These are phyloP conservation scores for Beverwykella pulmonaria DNA, from an alignment of 495 filamentous ascomycete species.

Conservation along the genomic window DNA sequence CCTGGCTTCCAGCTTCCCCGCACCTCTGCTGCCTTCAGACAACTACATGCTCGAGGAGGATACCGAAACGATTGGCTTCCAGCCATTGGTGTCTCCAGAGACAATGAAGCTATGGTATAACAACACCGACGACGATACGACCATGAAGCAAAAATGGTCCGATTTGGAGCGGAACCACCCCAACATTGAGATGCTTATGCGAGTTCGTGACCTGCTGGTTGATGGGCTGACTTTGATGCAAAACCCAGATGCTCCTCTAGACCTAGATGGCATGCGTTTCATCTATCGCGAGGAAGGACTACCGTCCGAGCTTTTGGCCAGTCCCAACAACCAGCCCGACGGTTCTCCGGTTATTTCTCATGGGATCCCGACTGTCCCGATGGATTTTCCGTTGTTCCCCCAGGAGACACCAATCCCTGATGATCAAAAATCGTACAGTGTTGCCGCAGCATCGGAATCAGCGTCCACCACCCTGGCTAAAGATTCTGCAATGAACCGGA, in stretches of 20 bases:
- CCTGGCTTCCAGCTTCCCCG: constrained; percentile 62
- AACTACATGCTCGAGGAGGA: constrained; percentile 79
- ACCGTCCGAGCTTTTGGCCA: constrained; percentile 35
- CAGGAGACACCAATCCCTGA: constrained; percentile 26
- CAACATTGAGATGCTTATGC: constrained; percentile 71
- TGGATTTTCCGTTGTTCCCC: constrained; percentile 31
- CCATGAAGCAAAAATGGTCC: constrained; percentile 58
- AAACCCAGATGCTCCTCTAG: constrained; percentile 26
- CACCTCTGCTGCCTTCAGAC: constrained; percentile 55
- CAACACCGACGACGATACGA: constrained; percentile 33
- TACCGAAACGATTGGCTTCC: constrained; percentile 72
- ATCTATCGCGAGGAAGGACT: constrained; percentile 35
- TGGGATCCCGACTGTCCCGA: constrained; percentile 38
- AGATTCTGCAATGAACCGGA: constrained; percentile 48
- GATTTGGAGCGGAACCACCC: constrained; percentile 64
- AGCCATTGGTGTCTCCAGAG: constrained; percentile 60
- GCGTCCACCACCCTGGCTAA: constrained; percentile 37
- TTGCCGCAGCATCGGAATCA: constrained; percentile 39
- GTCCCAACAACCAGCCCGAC: constrained; percentile 29
- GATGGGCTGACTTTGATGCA: constrained; percentile 55
- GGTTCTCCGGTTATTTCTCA: constrained; percentile 42
- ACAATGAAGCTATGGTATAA: constrained; percentile 56
- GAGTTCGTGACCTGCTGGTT: constrained; percentile 67
- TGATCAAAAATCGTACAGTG: constrained; percentile 36
- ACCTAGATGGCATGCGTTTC: constrained; percentile 31